Evolutionary conservation across 73 alveolate genomes (phyloP).

Genomic region (Uronychia binucleata): DNA sequence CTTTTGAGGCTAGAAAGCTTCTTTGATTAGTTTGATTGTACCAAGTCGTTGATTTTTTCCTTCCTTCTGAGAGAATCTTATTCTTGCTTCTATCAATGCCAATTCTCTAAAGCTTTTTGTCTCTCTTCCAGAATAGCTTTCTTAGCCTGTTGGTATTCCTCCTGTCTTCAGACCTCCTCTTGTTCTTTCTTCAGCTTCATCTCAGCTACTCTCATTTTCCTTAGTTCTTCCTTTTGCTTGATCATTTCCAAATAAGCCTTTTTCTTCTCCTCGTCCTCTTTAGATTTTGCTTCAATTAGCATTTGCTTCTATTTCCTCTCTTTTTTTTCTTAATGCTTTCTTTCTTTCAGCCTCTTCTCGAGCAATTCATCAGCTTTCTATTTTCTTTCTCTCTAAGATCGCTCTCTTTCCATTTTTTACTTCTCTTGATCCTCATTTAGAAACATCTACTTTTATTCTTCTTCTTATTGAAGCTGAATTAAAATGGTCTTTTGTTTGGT

Average conservation of each 20-base stretch:
- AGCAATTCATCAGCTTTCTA: not conserved
- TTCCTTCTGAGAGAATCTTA: no score
- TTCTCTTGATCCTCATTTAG: slow-evolving; percentile 21
- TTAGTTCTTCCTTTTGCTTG: not conserved
- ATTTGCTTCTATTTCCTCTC: not conserved
- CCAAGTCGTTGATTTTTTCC: no score
- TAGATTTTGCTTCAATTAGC: not conserved
- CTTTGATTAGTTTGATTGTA: no score
- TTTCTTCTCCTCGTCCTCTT: slow-evolving; percentile 5
- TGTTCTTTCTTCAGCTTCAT: not conserved
- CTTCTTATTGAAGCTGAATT: slow-evolving; percentile 1
- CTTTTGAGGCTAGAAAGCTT: no score
- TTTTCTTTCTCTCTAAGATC: not conserved
- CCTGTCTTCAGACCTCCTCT: not conserved
- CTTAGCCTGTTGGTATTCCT: not conserved
- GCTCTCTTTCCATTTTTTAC: not conserved
- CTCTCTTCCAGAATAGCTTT: not conserved
- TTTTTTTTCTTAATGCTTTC: not conserved
- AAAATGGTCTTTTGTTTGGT: not conserved
- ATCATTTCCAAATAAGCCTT: not conserved
- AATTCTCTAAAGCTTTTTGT: slow-evolving; percentile 2
- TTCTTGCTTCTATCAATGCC: not conserved
- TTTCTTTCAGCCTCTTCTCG: not conserved
- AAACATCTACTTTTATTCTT: slow-evolving; percentile 12
- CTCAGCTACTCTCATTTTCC: not conserved